Conservation (phyloP, 2,329 filamentous ascomycete genomes). For the Phoma sp. region DNA sequence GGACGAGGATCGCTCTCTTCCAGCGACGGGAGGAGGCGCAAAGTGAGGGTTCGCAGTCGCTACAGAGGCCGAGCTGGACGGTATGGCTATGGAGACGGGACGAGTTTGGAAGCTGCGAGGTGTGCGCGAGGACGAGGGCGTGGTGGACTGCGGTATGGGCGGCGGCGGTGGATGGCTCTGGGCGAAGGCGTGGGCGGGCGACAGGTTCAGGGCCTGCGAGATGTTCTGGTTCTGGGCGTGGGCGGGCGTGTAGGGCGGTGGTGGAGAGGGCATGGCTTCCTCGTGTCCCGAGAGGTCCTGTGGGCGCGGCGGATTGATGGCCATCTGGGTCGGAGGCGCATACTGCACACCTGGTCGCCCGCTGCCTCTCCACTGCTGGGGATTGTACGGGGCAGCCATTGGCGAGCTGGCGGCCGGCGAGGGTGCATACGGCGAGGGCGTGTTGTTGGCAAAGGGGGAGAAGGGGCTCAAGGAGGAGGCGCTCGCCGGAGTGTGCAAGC, state of each 20-base stretch:
- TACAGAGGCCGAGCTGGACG: conserved; percentile 42
- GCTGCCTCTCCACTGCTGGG: conserved; percentile 56
- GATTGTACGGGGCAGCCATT: conserved; percentile 56
- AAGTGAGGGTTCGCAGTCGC: conserved; percentile 45
- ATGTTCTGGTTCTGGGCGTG: conserved; percentile 44
- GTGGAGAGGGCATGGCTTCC: conserved; percentile 58
- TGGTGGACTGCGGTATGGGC: conserved; percentile 33
- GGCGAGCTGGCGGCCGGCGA: conserved; percentile 41
- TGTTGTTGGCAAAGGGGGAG: conserved; percentile 43
- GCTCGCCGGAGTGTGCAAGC: conserved; percentile 47
- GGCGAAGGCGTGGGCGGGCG: conserved; percentile 47
- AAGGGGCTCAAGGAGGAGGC: conserved; percentile 47
- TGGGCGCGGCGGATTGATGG: conserved; percentile 36
- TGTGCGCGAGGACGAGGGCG: conserved; percentile 37
- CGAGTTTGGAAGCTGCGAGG: conserved; percentile 40
- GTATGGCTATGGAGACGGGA: conserved; percentile 40
- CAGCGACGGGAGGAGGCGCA: conserved; percentile 48
- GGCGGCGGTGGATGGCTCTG: conserved; percentile 45
- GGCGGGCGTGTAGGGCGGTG: conserved; percentile 57
- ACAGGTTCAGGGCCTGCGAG: conserved; percentile 44
- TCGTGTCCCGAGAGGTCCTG: conserved; percentile 55
- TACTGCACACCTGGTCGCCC: conserved; percentile 48
- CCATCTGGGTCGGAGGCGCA: conserved; percentile 43
- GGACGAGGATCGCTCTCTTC: conserved; percentile 47
- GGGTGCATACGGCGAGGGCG: conserved; percentile 42